phyloP scores from a whole-genome alignment of 768 basidiomycete genomes.

The Filobasidium floriforme region DNA sequence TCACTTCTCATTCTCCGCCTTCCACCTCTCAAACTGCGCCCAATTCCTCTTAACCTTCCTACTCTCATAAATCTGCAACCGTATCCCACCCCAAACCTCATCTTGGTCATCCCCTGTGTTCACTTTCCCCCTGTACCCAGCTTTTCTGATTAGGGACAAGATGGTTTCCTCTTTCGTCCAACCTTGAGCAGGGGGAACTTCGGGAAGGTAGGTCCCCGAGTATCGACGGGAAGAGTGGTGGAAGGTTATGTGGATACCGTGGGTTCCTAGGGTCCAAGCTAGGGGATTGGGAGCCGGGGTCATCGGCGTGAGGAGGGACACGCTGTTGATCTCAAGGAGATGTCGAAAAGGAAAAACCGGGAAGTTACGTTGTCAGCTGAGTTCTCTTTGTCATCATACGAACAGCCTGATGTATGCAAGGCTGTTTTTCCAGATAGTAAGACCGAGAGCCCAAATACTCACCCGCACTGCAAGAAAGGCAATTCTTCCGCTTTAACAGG shows the following conservation, averaged over 20 bases:
- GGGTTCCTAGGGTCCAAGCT: constrained; percentile 85
- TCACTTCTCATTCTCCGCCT: neutral
- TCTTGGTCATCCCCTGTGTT: constrained; percentile 32
- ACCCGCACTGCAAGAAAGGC: constrained; percentile 62
- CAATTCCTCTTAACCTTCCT: constrained; percentile 33
- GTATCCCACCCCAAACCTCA: constrained; percentile 34
- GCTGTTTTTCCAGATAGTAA: no score
- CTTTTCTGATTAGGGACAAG: constrained; percentile 85
- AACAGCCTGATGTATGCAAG: no score
- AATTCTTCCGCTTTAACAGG: constrained; percentile 70
- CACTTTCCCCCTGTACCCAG: constrained; percentile 54
- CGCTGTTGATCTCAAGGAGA: constrained; percentile 55
- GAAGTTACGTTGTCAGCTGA: neutral
- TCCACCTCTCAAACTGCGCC: constrained; percentile 32
- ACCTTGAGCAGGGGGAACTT: constrained; percentile 84
- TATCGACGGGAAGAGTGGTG: constrained; percentile 47
- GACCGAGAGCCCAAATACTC: neutral
- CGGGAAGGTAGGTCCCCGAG: constrained; percentile 85
- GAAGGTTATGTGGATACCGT: constrained; percentile 86
- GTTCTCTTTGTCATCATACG: no score
- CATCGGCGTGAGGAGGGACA: constrained; percentile 90
- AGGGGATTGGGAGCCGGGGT: constrained; percentile 75
- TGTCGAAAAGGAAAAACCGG: neutral
- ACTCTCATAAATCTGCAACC: constrained; percentile 38
- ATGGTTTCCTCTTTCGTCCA: constrained; percentile 88